phyloP scores from a whole-genome alignment of 306 rosid genomes.

The Fragaria vesca region DNA sequence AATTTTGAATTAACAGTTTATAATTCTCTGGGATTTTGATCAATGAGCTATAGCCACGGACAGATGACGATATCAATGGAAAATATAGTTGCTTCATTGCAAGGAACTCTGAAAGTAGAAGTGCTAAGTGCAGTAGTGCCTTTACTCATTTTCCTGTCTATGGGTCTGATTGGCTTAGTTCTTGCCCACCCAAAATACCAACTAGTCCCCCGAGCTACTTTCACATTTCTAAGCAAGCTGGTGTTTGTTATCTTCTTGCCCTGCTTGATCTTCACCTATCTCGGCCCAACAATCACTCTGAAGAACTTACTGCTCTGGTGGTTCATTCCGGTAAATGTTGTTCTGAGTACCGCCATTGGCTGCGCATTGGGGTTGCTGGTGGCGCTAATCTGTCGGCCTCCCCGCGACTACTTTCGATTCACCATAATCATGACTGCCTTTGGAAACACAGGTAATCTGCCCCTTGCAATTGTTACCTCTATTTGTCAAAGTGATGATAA shows the following conservation, averaged over 20 bases:
- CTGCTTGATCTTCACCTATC: conserved; percentile 72
- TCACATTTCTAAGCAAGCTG: conserved; percentile 70
- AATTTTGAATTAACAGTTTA: not conserved
- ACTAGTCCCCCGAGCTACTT: conserved; percentile 68
- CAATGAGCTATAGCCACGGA: not conserved
- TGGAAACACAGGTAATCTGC: conserved; percentile 85
- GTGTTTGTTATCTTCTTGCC: conserved; percentile 83
- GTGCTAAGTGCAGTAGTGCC: conserved; percentile 55
- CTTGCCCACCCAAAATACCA: conserved; percentile 68
- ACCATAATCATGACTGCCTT: conserved; percentile 73
- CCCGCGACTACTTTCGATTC: conserved; percentile 55
- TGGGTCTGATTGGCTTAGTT: conserved; percentile 60
- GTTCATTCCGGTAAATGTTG: conserved; percentile 88
- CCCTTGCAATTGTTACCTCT: conserved; percentile 70
- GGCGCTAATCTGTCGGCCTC: conserved; percentile 69
- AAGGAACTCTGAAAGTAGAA: conserved; percentile 36
- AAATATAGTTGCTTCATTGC: not conserved
- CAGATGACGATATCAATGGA: not conserved
- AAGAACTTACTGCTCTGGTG: conserved; percentile 58
- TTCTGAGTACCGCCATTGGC: conserved; percentile 72
- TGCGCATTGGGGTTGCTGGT: conserved; percentile 64
- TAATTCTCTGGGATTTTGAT: conserved; percentile 1
- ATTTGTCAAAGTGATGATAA: conserved; percentile 57
- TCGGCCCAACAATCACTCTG: conserved; percentile 60
- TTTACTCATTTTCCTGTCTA: conserved; percentile 56